These are phyloP conservation scores for Amniculicola lignicola DNA, from an alignment of 495 filamentous ascomycete genomes.

Conservation along the genomic window DNA sequence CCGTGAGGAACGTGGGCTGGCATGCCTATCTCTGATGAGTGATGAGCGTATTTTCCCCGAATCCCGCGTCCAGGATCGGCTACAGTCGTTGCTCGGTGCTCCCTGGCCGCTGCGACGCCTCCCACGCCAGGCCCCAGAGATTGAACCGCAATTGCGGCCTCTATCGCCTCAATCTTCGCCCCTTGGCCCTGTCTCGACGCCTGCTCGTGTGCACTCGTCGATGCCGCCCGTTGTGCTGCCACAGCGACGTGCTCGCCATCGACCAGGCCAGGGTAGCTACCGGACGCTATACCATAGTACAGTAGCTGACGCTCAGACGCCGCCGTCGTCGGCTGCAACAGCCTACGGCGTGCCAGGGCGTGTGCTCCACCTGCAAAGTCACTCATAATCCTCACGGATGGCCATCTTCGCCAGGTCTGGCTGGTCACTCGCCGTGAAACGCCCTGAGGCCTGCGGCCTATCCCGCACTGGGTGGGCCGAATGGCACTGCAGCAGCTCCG, in stretches of 20 bases:
- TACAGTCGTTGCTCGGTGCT: neutral
- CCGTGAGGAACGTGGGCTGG: conserved; percentile 19
- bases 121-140: neutral
- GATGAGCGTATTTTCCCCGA: conserved; percentile 14
- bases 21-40: conserved; percentile 6
- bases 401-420: too few relatives aligned
- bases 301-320: too few relatives aligned
- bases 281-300: too few relatives aligned
- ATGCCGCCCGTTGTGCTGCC: conserved; percentile 21
- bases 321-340: too few relatives aligned
- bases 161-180: neutral
- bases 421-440: too few relatives aligned
- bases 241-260: neutral
- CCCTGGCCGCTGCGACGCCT: neutral
- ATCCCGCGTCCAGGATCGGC: conserved; percentile 13
- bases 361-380: too few relatives aligned
- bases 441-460: too few relatives aligned
- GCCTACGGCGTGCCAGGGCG: too few relatives aligned
- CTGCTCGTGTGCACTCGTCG: neutral
- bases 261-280: too few relatives aligned
- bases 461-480: neutral
- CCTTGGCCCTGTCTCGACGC: neutral
- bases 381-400: too few relatives aligned
- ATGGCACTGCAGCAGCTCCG: neutral
- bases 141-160: neutral